These are phyloP conservation scores for Termitomyces heimii DNA, from an alignment of 768 basidiomycete species.

Conservation along the genomic window DNA sequence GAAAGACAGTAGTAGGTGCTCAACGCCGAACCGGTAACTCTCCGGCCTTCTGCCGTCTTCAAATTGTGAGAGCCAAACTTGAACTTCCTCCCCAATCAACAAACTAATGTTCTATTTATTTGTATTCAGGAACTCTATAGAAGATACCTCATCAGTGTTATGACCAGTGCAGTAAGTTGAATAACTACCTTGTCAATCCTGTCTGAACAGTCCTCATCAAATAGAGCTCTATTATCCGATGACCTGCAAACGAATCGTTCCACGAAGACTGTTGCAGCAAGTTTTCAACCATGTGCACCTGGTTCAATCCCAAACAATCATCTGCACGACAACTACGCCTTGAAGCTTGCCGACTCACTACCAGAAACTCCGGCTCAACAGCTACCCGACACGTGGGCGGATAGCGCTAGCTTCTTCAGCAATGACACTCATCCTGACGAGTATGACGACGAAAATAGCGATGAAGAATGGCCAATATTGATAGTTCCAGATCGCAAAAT, in stretches of 20 bases:
- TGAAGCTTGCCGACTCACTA: neutral
- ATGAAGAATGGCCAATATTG: neutral
- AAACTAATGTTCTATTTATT: neutral
- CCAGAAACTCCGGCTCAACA: neutral
- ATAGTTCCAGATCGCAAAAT: neutral
- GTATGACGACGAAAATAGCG: neutral
- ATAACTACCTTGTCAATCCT: neutral
- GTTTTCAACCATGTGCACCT: neutral
- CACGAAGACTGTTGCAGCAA: neutral
- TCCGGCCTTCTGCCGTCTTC: neutral
- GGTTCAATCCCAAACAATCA: too few species aligned
- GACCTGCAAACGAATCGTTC: neutral
- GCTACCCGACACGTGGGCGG: neutral
- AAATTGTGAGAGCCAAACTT: neutral
- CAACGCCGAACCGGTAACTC: neutral
- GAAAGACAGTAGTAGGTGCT: neutral
- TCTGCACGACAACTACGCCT: neutral
- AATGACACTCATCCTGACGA: neutral
- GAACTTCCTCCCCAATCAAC: neutral
- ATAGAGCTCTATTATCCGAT: neutral
- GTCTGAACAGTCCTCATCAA: neutral
- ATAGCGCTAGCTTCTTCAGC: neutral
- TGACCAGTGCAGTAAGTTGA: neutral
- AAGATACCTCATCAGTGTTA: neutral
- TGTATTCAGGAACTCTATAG: neutral